These are phyloP conservation scores for Cornus suecica DNA, from an alignment of 148 eudicot genomes.

Conservation along the genomic window DNA sequence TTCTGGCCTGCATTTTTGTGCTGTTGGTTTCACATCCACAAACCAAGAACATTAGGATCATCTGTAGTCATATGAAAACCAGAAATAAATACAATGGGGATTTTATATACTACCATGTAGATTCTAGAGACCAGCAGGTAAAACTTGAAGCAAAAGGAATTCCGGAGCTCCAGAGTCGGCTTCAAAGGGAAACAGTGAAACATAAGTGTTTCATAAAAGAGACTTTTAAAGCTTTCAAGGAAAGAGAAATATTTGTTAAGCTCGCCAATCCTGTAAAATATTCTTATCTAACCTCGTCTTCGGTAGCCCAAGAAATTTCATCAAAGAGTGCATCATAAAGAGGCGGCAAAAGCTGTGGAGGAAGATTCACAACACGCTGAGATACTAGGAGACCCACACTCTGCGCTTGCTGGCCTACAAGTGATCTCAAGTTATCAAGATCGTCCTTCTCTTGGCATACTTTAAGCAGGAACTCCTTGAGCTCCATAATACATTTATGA, in stretches of 20 bases:
- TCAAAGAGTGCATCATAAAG: conserved; percentile 87
- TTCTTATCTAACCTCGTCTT: conserved; percentile 79
- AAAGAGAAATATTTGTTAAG: conserved; percentile 3
- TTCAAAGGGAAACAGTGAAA: conserved; percentile 25
- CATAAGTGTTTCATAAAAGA: background rate
- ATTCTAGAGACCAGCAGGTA: conserved; percentile 65
- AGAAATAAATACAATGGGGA: conserved; percentile 1
- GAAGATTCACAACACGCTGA: conserved; percentile 88
- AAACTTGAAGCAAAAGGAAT: conserved; percentile 58
- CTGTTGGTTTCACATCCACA: conserved; percentile 20
- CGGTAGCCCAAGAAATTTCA: conserved; percentile 86
- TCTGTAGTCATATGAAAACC: background rate
- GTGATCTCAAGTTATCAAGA: conserved; percentile 33
- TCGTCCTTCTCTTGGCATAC: conserved; percentile 39
- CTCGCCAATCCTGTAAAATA: conserved; percentile 1
- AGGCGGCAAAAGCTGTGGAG: conserved; percentile 91
- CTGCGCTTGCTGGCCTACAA: conserved; percentile 49
- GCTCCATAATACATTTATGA: conserved; percentile 59
- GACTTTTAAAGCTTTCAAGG: background rate
- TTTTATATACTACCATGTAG: conserved; percentile 56
- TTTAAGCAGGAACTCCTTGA: conserved; percentile 58
- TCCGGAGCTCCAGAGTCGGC: conserved; percentile 79
- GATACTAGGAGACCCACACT: conserved; percentile 83
- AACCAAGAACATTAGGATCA: background rate
- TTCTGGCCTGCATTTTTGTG: conserved; percentile 48